Evolutionary conservation across 2,329 filamentous ascomycete species (phyloP), one percentile per base, ranked within the genome.

Genomic region (Aspergillus sp.): DNA sequence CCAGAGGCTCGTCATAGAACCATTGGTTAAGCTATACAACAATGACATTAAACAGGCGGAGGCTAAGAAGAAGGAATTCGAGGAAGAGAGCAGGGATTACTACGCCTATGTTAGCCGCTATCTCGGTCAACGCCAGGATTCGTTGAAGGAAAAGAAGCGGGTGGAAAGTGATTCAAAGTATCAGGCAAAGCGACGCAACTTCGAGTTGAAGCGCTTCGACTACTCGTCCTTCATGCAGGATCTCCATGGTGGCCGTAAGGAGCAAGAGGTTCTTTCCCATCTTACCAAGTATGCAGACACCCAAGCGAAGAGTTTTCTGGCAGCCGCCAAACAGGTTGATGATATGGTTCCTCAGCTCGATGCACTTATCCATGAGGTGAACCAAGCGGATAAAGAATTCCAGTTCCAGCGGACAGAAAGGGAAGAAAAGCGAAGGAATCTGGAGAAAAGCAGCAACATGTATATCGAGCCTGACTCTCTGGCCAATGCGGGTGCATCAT

Each of bases 171-270:
- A 99, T 75, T 90, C 91, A 32, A 99, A 99, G 73, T 99, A 98
- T 73, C 94, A 98, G 75, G 88, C 85, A 49, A 98, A 98, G 80
- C 87, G 93, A 66, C 88, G 91, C 48, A 96, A 92, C 68, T 99
- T 99, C 71, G 95, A 99, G 80, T 84, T 99, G 59, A 97, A 96
- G 80, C 89, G 96, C 8, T 99, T 99, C 71, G 96, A 99, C 76
- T 99, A 99, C 75, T 98, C 94, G 3, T 96, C 92, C 13, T 99
- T 98, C 73, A 96, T 99, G 91, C 94, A 98, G 71, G 95, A 99
- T 80, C 83, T 99, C n/a, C 95, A 98, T 64, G 95, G 95, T 30
- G 95, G 95, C n/a, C 89, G 95, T 64, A 99, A 98, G 75, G 95
- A 99, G 70, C 95, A 98, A 72, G 95, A 99, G 74, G 91, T 99